Conservation (phyloP, 83 land plant genomes). For the Diphasiastrum complanatum region DNA sequence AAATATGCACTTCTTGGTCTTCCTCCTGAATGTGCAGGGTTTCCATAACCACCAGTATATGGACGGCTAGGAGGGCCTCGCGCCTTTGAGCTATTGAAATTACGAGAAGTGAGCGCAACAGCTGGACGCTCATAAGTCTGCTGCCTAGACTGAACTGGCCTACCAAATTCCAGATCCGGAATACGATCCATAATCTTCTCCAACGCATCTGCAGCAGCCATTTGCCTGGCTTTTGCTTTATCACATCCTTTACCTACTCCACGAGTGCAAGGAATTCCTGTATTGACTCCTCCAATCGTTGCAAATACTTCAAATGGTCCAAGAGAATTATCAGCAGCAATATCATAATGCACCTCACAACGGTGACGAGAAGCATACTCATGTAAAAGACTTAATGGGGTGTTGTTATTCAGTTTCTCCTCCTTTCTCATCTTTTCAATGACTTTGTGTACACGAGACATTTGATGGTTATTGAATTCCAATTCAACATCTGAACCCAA, state of each 20-base stretch:
- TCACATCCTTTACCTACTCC: constrained; percentile 16
- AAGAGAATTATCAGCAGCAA: constrained; percentile 8
- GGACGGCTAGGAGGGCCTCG: too few relatives aligned
- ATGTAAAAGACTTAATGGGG: constrained; percentile 18
- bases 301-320: constrained; percentile 16
- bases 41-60: too few relatives aligned
- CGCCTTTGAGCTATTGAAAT: too few relatives aligned
- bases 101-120: too few relatives aligned
- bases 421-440: constrained; percentile 22
- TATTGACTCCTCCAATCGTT: constrained; percentile 7
- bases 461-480: constrained; percentile 15
- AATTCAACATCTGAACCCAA: constrained; percentile 15
- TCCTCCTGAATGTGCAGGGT: too few relatives aligned
- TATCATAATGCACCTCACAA: constrained; percentile 21
- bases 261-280: constrained; percentile 1
- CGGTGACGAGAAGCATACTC: constrained; percentile 18
- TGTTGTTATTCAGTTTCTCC: constrained; percentile 20
- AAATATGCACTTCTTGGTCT: too few relatives aligned
- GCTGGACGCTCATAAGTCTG: constrained; percentile 16
- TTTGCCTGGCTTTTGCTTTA: constrained; percentile 23
- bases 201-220: constrained; percentile 23
- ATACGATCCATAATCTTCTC: constrained; percentile 20
- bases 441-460: constrained; percentile 18
- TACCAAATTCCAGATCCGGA: constrained; percentile 17
- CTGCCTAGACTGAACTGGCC: constrained; percentile 17